Evolutionary conservation across 257 asterid genomes (phyloP).

Genomic region (Euphrasia confusa): DNA sequence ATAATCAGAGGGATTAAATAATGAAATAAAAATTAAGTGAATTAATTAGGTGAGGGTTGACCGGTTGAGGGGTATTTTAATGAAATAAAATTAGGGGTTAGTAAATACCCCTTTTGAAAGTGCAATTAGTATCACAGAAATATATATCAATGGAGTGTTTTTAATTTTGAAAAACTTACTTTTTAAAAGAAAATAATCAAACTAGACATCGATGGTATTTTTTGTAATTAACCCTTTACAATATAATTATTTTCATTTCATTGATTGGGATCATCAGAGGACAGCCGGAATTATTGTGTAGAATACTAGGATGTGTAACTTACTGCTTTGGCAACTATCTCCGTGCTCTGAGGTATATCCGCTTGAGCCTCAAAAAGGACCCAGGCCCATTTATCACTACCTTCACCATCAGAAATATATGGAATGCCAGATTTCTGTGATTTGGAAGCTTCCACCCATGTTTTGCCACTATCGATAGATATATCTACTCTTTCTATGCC

Average conservation of each 20-base stretch:
- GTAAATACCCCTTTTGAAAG: not conserved
- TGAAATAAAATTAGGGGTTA: too few relatives aligned
- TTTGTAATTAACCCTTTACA: not conserved
- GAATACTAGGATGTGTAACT: conserved; percentile 22
- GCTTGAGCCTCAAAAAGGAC: conserved; percentile 84
- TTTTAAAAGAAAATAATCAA: not conserved
- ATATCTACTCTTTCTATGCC: conserved; percentile 94
- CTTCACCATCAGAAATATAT: conserved; percentile 55
- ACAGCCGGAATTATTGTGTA: not conserved
- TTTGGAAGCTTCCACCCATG: conserved; percentile 87
- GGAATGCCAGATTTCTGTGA: conserved; percentile 64
- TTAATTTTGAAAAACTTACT: not conserved
- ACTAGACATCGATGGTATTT: not conserved
- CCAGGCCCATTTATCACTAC: conserved; percentile 97
- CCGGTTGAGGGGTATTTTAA: too few relatives aligned
- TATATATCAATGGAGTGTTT: not conserved
- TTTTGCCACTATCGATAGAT: conserved; percentile 82
- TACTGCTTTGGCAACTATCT: conserved; percentile 93
- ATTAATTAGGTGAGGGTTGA: too few relatives aligned
- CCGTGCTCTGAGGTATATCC: conserved; percentile 50
- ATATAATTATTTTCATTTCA: not conserved
- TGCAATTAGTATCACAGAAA: not conserved
- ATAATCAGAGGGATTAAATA: too few relatives aligned
- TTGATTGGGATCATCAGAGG: conserved; percentile 13
- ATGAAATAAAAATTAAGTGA: too few relatives aligned